phyloP scores from a whole-genome alignment of 1,139 yeast genomes.

The Geotrichum restrictum region DNA sequence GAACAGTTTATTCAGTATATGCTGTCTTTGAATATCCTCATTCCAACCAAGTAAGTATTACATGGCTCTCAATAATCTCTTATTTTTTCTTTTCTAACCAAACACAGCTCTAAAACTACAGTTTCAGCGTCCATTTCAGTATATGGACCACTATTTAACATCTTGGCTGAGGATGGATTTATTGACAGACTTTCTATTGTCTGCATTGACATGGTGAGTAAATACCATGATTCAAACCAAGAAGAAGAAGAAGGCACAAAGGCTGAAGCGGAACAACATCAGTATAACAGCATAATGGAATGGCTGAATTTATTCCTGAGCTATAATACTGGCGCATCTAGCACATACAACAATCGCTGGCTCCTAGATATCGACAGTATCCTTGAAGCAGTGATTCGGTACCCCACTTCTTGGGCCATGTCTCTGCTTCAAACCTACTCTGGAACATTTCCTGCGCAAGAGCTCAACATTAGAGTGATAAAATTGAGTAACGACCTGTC shows the following conservation, averaged over 20 bases:
- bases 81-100: background rate
- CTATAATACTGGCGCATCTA: background rate
- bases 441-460: background rate
- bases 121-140: conserved; percentile 23
- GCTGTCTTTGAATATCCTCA: conserved; percentile 32
- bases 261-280: background rate
- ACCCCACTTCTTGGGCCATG: conserved; percentile 9
- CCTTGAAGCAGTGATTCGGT: background rate
- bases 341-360: conserved; percentile 4
- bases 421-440: background rate
- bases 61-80: too few relatives aligned
- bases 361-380: conserved; percentile 3
- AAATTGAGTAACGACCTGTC: background rate
- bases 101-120: conserved; percentile 10
- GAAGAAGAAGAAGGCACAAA: background rate
- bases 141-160: conserved; percentile 28
- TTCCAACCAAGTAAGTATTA: conserved; percentile 26
- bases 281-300: background rate
- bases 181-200: conserved; percentile 24
- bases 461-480: background rate
- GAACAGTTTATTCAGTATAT: conserved; percentile 30
- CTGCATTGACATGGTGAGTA: conserved; percentile 22
- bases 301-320: conserved; percentile 10
- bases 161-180: conserved; percentile 24
- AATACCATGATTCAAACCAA: too few relatives aligned